These are phyloP conservation scores for Notholithocarpus densiflorus DNA, from an alignment of 306 rosid genomes.

Conservation along the genomic window DNA sequence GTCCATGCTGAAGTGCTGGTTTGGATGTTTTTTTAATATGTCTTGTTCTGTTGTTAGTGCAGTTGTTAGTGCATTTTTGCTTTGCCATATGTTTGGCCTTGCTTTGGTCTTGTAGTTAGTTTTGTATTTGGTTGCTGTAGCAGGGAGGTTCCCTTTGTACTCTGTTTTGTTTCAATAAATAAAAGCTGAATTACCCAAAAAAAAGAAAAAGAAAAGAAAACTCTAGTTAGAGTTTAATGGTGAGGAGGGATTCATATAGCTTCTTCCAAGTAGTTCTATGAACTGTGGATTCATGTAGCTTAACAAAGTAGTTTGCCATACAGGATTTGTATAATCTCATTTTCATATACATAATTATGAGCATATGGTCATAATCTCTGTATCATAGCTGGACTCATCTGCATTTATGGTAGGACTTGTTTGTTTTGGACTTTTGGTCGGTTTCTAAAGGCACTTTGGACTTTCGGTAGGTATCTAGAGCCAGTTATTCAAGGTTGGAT, in stretches of 20 bases:
- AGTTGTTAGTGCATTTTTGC: no score
- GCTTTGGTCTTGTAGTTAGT: no score
- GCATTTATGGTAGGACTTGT: background rate
- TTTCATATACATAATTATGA: background rate
- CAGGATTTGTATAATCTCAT: background rate
- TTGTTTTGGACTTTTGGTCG: background rate
- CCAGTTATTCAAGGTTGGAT: background rate
- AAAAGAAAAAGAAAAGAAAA: background rate
- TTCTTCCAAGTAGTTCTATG: background rate
- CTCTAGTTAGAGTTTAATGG: slow-evolving; percentile 3
- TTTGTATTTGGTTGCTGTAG: no score
- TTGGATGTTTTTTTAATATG: no score
- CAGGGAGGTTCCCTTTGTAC: no score
- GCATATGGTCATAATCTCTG: background rate
- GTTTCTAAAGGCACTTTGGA: no score
- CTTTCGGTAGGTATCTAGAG: background rate
- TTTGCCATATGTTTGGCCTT: no score
- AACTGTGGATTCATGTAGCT: background rate
- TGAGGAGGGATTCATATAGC: background rate
- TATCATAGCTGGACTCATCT: background rate
- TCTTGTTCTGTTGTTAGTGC: no score
- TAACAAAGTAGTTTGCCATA: background rate
- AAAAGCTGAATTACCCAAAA: no score
- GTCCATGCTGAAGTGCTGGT: no score
- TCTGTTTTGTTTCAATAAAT: no score